Conservation (phyloP, 1,284 basidiomycete genomes). For the Pseudozyma sp. region DNA sequence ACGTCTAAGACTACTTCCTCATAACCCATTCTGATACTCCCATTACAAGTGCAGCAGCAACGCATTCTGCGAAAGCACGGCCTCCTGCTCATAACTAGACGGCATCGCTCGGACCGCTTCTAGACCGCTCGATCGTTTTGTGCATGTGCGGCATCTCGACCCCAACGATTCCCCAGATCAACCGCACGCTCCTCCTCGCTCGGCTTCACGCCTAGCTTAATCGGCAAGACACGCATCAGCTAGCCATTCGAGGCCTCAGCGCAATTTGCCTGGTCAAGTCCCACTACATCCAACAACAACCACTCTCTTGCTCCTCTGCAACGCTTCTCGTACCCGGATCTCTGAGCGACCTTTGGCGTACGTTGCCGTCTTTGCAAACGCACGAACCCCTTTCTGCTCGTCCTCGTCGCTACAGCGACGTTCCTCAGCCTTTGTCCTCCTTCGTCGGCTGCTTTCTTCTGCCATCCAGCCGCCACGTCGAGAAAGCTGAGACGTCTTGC, state of each 20-base stretch:
- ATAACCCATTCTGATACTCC: too few species aligned
- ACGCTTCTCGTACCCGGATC: background rate
- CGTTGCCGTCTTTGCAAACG: background rate
- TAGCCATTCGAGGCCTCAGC: background rate
- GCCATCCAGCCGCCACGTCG: slow-evolving; percentile 1
- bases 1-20: background rate
- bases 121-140: background rate
- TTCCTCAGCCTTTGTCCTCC: background rate
- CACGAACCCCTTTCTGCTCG: too few species aligned
- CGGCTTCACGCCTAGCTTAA: background rate
- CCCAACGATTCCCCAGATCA: background rate
- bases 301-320: background rate
- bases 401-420: too few species aligned
- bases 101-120: slow-evolving; percentile 14
- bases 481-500: slow-evolving; percentile 14
- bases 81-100: background rate
- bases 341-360: background rate
- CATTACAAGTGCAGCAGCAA: too few species aligned
- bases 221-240: background rate
- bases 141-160: background rate
- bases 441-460: background rate
- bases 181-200: background rate
- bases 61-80: too few species aligned
- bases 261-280: background rate
- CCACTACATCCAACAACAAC: too few species aligned